Base-by-base conservation (phyloP, 2,329 filamentous ascomycete genomes). In the Amauroascus verrucosus region DNA sequence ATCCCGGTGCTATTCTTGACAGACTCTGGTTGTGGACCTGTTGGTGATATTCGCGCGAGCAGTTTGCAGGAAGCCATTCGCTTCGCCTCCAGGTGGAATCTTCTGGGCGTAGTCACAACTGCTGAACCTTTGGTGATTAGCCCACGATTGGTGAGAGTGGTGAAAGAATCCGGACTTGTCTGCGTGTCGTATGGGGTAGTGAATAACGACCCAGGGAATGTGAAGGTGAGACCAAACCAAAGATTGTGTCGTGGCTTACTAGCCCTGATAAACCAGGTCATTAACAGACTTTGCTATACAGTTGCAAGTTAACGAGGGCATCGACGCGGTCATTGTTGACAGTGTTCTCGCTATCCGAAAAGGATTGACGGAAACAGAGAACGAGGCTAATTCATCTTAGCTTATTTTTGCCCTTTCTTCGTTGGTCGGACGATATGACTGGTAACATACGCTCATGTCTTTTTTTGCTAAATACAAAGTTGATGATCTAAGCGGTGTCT, bases 321-420 rank as follows among this genome's bases (percentile, higher is more conserved):
- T 98, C 57, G 93, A 98, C 66, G 93, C 93, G 1, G 91, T 98
- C 51, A 98, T 98, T 64, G 93, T 97, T 13, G 93, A 98, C 67
- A 93, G 82, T 57, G 91, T 98, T 2, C 79, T 97, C 28, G 88
- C 88, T 38, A 96, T 98, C 61, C 83, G 91, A 45, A 89, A 95
- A 70, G 91, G 88, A 0, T 77, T 98, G 57, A 93, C 87, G 1
- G 72, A 72, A 53, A 60, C 62, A 37, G 53, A 58, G 45, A 54
- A 51, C 16, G 43, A 53, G 51, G 16, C 24, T 46, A n/a, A 24
- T 33, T 16, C 13, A 18, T 35, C 26, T 2, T 44, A 51, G 16
- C 33, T 35, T 18, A 7, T n/a, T 33, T 3, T 33, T 20, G 14
- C 13, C 2, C 6, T 37, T n/a, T n/a, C n/a, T n/a, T n/a, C n/a